These are phyloP conservation scores for Marasmius fiardii DNA, from an alignment of 1,284 basidiomycete genomes.

Conservation along the genomic window DNA sequence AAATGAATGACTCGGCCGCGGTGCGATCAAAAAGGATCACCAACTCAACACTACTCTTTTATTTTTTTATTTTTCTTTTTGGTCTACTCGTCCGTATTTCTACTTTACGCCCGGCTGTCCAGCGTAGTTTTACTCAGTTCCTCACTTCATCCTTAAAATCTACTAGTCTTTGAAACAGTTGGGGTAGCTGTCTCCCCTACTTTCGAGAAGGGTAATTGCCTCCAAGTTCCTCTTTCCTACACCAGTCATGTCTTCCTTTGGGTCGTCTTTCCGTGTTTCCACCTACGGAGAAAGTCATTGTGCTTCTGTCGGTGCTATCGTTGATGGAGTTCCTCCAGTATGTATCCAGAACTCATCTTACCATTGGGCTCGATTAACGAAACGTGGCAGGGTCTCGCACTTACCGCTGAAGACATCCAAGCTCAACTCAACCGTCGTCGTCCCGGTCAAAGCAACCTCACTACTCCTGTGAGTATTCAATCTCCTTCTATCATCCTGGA, in stretches of 20 bases:
- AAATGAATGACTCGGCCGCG: background rate
- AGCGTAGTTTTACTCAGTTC: background rate
- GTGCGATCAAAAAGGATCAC: background rate
- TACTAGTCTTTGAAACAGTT: background rate
- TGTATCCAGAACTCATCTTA: slow-evolving; percentile 22
- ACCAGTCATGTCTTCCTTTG: slow-evolving; percentile 85
- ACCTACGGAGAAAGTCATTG: slow-evolving; percentile 99
- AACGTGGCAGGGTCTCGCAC: slow-evolving; percentile 70
- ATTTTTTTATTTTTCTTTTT: background rate
- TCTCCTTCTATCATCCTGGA: background rate
- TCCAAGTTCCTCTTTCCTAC: background rate
- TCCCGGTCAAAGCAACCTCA: slow-evolving; percentile 96
- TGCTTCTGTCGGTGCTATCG: slow-evolving; percentile 94
- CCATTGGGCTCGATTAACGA: slow-evolving; percentile 2
- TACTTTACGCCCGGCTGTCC: background rate
- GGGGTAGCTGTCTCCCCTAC: background rate
- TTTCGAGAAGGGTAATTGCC: background rate
- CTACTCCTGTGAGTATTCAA: slow-evolving; percentile 76
- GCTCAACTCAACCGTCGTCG: slow-evolving; percentile 87
- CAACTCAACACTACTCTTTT: background rate
- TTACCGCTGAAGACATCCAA: slow-evolving; percentile 87
- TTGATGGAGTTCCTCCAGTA: slow-evolving; percentile 96
- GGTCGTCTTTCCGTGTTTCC: slow-evolving; percentile 87
- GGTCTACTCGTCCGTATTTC: background rate
- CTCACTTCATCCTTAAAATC: background rate